Percentiles rank a stretch among this genome's conserved stretches.
These are phyloP conservation scores for Huntiella bhutanensis DNA, from an alignment of 2,329 filamentous ascomycete genomes.

Conservation along the genomic window DNA sequence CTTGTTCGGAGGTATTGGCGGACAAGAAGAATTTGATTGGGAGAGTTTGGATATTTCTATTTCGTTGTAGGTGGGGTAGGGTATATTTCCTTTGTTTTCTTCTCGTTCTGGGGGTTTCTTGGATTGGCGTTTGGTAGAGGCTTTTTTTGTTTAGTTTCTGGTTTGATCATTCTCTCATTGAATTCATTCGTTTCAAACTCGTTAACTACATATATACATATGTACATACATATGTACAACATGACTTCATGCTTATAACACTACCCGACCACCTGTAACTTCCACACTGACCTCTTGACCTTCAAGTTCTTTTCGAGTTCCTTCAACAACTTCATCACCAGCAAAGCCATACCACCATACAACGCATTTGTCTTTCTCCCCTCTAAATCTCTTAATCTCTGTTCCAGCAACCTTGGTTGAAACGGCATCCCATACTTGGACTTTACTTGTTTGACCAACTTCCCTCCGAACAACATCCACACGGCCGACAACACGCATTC, in stretches of 20 bases:
- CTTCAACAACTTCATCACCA: constrained; percentile 5
- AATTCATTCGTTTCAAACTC: neutral
- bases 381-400: too few species aligned
- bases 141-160: neutral
- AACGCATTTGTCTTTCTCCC: neutral
- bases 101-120: neutral
- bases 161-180: neutral
- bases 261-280: neutral
- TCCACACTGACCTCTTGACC: neutral
- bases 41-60: constrained; percentile 7
- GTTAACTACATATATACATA: neutral
- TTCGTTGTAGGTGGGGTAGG: neutral
- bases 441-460: too few species aligned
- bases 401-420: too few species aligned
- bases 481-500: constrained; percentile 3
- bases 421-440: too few species aligned
- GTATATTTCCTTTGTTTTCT: neutral
- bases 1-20: constrained; percentile 8
- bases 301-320: neutral
- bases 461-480: constrained; percentile 2
- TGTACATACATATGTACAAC: neutral
- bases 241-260: neutral
- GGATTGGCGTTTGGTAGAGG: neutral
- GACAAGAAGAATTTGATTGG: constrained; percentile 10
- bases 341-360: constrained; percentile 10